phyloP scores from a whole-genome alignment of 768 basidiomycete species.

The Phlegmacium glaucopus region DNA sequence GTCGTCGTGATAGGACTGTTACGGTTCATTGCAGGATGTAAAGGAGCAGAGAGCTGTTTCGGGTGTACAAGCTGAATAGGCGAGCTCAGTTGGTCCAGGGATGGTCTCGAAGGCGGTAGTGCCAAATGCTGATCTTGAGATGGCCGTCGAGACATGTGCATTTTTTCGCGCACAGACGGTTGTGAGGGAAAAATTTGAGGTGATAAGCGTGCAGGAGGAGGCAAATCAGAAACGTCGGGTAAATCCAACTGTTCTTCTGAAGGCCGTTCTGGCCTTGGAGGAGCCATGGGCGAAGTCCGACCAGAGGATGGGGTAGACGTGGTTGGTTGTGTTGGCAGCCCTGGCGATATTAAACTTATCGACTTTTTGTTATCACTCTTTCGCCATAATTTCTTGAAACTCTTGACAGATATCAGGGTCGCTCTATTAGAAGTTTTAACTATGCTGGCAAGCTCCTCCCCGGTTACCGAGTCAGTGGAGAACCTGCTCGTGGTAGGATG shows the following conservation, averaged over 20 bases:
- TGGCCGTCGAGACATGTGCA: slow-evolving; percentile 5
- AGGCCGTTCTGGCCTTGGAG: slow-evolving; percentile 34
- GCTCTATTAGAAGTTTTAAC: slow-evolving; percentile 39
- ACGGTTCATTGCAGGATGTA: slow-evolving; percentile 14
- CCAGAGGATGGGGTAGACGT: slow-evolving; percentile 21
- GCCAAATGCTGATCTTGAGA: slow-evolving; percentile 9
- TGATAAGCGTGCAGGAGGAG: slow-evolving; percentile 23
- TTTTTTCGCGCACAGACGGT: slow-evolving; percentile 6
- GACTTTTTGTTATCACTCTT: slow-evolving; percentile 56
- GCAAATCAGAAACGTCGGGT: slow-evolving; percentile 29
- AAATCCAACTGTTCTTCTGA: slow-evolving; percentile 36
- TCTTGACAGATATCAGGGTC: slow-evolving; percentile 70
- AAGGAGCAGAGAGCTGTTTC: slow-evolving; percentile 19
- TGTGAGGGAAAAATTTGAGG: slow-evolving; percentile 8
- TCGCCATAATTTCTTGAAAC: slow-evolving; percentile 75
- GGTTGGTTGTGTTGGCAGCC: slow-evolving; percentile 31
- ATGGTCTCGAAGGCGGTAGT: slow-evolving; percentile 7
- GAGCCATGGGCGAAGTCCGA: slow-evolving; percentile 30
- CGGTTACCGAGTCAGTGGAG: slow-evolving; percentile 68
- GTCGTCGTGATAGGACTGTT: slow-evolving; percentile 36
- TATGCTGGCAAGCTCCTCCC: slow-evolving; percentile 26
- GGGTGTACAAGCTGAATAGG: slow-evolving; percentile 8
- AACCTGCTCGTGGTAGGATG: slow-evolving; percentile 57
- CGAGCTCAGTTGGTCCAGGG: slow-evolving; percentile 7
- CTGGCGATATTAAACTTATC: slow-evolving; percentile 42